Evolutionary conservation across 768 basidiomycete species (phyloP), one percentile per base, ranked within the genome.

Genomic region (Punctularia strigosozonata): DNA sequence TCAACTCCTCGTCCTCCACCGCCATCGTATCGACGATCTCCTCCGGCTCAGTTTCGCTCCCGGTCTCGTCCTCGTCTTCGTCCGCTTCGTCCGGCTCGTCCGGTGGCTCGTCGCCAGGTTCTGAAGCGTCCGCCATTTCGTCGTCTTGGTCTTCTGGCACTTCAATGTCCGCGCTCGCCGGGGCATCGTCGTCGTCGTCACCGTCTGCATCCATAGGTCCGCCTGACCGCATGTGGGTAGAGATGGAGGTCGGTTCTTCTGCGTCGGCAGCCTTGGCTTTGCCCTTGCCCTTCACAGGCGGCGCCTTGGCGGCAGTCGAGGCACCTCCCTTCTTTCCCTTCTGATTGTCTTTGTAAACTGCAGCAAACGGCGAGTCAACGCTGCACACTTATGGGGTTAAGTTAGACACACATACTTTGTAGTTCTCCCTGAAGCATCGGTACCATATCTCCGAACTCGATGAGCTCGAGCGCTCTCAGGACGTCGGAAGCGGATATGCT

Each of bases 401-500:
- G 15, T 35, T 22, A 10, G 21, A 15, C 18, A n/a, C 21, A 60
- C 69, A 45, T 41, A 80, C 87, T 60, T 42, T 69, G 60, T 6
- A 89, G 68, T 52, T 89, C 85, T 0, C 50, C 59, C 43, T 80
- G 75, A 3, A 87, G 63, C 31, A 63, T 61, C 24, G 73, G 70
- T 0, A 77, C 70, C 31, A 87, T 61, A 51, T 87, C 83, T 2
- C 74, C 72, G 42, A 89, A 79, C 46, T 87, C 80, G 25, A 87
- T 70, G 40, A 73, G 61, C 51, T 89, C 86, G 6, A 91, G 68
- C 0, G 86, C 91, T 52, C 82, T 86, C 44, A 92, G 72, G 0
- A 95, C 87, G 52, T 94, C 91, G 0, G 88, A 78, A 0, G 88
- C 87, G 4, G 87, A 82, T 31, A 92, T 83, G 42, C 82, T 83